Evolutionary conservation across 2,329 filamentous ascomycete genomes (phyloP), one percentile per base, ranked within the genome.

Genomic region (Endothia cerciana): DNA sequence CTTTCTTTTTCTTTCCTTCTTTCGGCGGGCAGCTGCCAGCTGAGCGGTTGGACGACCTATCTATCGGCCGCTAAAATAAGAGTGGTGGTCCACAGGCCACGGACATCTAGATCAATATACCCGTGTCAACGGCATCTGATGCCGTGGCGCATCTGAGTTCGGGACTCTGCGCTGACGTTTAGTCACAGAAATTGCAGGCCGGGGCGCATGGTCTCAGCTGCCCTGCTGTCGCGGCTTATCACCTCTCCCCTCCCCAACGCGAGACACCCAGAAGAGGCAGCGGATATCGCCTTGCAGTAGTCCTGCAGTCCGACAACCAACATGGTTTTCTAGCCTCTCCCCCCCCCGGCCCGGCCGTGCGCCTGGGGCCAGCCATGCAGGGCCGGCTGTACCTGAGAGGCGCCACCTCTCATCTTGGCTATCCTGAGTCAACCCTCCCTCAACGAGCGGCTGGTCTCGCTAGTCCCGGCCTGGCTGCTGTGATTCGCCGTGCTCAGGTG

Each of bases 281-380:
- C 57, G 38, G 40, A 51, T 19, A 10, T 51, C 49, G 66, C 49
- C 51, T 51, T 63, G 66, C 66, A 68, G 66, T 60, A 68, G 60
- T 51, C 51, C 64, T 63, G 66, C 64, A 68, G 60, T 28, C 36
- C 40, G 30, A 49, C 47, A 61, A 40, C 28, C 47, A 57, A 40
- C 64, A 43, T 15, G 51, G 47, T 60, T 55, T 57, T 60, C 65
- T 62, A 61, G 62, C 28, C 53, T 47, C 40, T 56, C 30, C 43
- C 13, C 43, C 13, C 36, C 58, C 47, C 56, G 64, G 43, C 41
- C 55, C 59, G 58, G 60, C 64, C 61, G 38, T 63, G 60, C 33
- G 63, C n/a, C n/a, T 13, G 41, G 33, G 63, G 57, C 60, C 41
- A 43, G 64, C 62, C 60, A 66, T 58, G 38, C 64, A 62, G 62